These are phyloP conservation scores for Nemania sp. DNA, from an alignment of 2,329 filamentous ascomycete genomes.

Conservation along the genomic window DNA sequence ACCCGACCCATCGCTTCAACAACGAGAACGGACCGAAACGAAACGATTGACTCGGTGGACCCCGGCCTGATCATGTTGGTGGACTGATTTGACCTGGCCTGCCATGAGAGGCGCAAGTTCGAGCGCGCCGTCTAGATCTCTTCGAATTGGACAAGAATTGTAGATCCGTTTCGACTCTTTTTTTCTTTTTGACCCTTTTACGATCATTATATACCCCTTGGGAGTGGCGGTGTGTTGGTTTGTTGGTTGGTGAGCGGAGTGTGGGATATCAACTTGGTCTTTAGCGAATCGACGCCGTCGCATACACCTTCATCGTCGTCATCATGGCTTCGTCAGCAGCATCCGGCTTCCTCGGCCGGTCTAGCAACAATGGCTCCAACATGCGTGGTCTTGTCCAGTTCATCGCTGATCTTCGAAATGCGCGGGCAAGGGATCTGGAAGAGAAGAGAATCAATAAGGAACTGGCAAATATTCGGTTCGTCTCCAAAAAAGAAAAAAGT, in stretches of 20 bases:
- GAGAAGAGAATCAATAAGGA: constrained; percentile 99
- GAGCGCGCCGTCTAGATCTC: constrained; percentile 48
- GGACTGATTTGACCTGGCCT: constrained; percentile 49
- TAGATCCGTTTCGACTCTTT: constrained; percentile 17
- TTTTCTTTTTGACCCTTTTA: constrained; percentile 14
- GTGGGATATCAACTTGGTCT: constrained; percentile 37
- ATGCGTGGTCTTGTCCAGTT: constrained; percentile 94
- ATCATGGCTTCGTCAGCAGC: constrained; percentile 66
- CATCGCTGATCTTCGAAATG: constrained; percentile 96
- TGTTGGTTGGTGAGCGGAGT: constrained; percentile 39
- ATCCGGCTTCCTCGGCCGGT: constrained; percentile 74
- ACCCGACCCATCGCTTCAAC: neutral
- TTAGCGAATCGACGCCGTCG: constrained; percentile 37
- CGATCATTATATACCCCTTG: constrained; percentile 24
- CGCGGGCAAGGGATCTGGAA: constrained; percentile 92
- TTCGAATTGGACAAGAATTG: constrained; percentile 38
- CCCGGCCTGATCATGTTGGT: constrained; percentile 48
- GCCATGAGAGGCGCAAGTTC: constrained; percentile 50
- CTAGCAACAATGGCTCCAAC: constrained; percentile 73
- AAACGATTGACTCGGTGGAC: constrained; percentile 33
- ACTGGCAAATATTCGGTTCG: constrained; percentile 90
- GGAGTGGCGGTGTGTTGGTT: constrained; percentile 29
- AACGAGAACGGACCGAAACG: constrained; percentile 27
- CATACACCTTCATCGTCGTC: constrained; percentile 38
- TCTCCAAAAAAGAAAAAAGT: too few species aligned